phyloP scores from a whole-genome alignment of 2,329 filamentous ascomycete genomes.

The Aaosphaeria pasadenensis region DNA sequence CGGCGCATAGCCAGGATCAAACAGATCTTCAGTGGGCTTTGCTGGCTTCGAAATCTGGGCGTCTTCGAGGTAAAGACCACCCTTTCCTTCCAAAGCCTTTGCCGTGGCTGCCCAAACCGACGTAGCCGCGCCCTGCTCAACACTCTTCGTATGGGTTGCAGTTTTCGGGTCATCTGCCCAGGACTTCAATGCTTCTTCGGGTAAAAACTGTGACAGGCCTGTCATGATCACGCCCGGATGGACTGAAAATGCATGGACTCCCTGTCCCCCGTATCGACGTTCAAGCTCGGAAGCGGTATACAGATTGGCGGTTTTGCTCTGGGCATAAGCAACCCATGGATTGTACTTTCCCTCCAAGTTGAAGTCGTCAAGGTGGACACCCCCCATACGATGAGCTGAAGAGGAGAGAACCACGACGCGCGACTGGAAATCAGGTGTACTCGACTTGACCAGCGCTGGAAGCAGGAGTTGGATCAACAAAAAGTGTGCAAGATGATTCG shows the following conservation, averaged over 20 bases:
- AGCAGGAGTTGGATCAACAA: constrained; percentile 42
- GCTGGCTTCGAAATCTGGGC: constrained; percentile 15
- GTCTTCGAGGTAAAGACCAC: constrained; percentile 33
- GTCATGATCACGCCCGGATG: constrained; percentile 11
- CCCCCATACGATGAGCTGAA: constrained; percentile 38
- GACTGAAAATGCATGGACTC: constrained; percentile 3
- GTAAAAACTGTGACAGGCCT: background rate
- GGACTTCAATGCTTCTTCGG: background rate
- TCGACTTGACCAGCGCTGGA: constrained; percentile 36
- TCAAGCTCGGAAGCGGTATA: constrained; percentile 3
- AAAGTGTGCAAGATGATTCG: constrained; percentile 50
- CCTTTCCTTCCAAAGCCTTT: constrained; percentile 32
- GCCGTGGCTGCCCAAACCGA: constrained; percentile 34
- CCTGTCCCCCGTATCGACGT: background rate
- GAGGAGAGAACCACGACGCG: constrained; percentile 49
- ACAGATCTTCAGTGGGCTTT: constrained; percentile 1
- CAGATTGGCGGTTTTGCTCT: constrained; percentile 12
- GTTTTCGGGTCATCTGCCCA: background rate
- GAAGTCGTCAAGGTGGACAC: constrained; percentile 15
- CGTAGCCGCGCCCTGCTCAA: constrained; percentile 40
- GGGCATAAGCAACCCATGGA: constrained; percentile 9
- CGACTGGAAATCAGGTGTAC: constrained; percentile 40
- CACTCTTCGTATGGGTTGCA: constrained; percentile 20
- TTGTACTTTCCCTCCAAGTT: constrained; percentile 5
- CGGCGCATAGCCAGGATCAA: constrained; percentile 11